Conservation (phyloP, 2,329 filamentous ascomycete genomes). For the Sporothrix variecibatus region DNA sequence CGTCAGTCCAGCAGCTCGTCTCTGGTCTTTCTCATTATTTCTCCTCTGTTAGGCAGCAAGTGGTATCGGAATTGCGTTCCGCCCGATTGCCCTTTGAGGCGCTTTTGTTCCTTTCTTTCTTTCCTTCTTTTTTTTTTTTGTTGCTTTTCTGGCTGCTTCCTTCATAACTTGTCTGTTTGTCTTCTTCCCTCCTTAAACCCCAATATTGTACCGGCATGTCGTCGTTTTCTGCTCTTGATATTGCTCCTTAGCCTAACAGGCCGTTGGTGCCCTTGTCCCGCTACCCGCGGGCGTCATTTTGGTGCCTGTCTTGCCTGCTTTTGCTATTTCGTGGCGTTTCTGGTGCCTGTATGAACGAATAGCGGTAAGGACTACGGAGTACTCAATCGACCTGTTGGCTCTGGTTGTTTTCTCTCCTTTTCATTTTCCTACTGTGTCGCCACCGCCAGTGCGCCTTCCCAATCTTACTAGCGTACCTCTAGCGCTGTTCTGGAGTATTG, state of each 20-base stretch:
- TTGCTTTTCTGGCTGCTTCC: not conserved
- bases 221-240: not conserved
- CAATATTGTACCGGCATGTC: not conserved
- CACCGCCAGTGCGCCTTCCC: constrained; percentile 1
- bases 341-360: not conserved
- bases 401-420: not conserved
- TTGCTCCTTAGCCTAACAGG: not conserved
- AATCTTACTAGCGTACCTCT: constrained; percentile 11
- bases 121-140: not conserved
- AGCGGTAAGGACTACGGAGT: not conserved
- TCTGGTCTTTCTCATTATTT: not conserved
- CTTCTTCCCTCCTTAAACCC: not conserved
- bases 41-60: not conserved
- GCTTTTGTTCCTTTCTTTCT: not conserved
- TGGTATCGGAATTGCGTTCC: not conserved
- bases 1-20: not conserved
- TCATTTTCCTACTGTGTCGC: not conserved
- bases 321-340: not conserved
- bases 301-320: not conserved
- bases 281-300: not conserved
- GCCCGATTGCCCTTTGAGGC: not conserved
- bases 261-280: not conserved
- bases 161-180: not conserved
- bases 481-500: constrained; percentile 15
- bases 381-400: too few relatives aligned